Base-by-base conservation (phyloP, 345 rosid genomes). In the Pistacia vera region DNA sequence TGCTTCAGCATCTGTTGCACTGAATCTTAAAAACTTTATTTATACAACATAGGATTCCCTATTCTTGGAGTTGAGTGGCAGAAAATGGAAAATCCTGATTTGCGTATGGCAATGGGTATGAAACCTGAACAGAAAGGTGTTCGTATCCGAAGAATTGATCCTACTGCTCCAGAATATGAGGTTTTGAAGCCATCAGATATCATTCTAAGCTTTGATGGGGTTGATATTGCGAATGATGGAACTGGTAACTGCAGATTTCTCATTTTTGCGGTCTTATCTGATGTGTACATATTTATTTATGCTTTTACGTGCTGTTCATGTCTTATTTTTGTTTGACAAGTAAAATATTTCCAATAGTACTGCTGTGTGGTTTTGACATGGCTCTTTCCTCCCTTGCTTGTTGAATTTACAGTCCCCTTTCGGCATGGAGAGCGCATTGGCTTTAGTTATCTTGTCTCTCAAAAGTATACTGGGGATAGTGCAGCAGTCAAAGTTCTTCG, bases 21-120 rank as follows among this genome's bases (percentile, higher is more conserved):
- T 33, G 64, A 70, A 68, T 44, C 20, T 75, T n/a, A 36, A 46
- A 6, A 17, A 18, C 3, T 4, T 75, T 54, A 14, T 4, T 71
- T 12, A 17, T 33, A 66, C 76, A 56, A 14, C 58, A 86, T 61
- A 91, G 95, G 95, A 48, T 91, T 91, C 81, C 95, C 95, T 63
- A 71, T 89, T 76, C 88, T 91, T 75, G 92, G 91, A 12, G 81
- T 89, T 75, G 91, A 89, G 79, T 90, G 92, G 95, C 95, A 90
- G 85, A 90, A 89, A 85, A 90, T 90, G 91, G 95, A 90, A 85
- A 91, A 89, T 84, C 93, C 95, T 68, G 90, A 89, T 80, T 81
- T 89, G 71, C 89, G 91, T 13, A 41, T 41, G 78, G 81, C 91
- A 54, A 80, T 87, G 88, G 91, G 93, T 25, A 91, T 91, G 95